Evolutionary conservation across 2,329 filamentous ascomycete genomes (phyloP).

Genomic region (Tolypocladium guangdongense): DNA sequence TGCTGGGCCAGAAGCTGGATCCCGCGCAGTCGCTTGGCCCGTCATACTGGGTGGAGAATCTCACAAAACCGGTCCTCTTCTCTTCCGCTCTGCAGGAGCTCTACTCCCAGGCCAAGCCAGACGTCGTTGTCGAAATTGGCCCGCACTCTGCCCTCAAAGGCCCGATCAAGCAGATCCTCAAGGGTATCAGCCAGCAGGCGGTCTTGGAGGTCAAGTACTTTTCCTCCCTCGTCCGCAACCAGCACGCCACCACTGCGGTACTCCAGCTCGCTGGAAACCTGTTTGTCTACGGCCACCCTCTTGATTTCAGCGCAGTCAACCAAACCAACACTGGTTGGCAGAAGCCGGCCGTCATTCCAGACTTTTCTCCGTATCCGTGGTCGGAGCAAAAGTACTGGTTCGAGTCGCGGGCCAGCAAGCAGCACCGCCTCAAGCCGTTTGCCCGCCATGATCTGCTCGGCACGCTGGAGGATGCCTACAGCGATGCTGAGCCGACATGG

Average conservation of each 20-base stretch:
- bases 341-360: conserved; percentile 21
- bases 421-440: conserved; percentile 28
- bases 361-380: conserved; percentile 38
- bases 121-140: conserved; percentile 31
- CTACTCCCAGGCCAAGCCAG: conserved; percentile 13
- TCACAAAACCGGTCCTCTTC: conserved; percentile 30
- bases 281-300: conserved; percentile 30
- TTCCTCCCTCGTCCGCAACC: conserved; percentile 38
- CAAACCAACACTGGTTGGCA: conserved; percentile 13
- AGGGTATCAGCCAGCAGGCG: conserved; percentile 28
- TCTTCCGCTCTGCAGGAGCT: conserved; percentile 23
- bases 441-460: conserved; percentile 36
- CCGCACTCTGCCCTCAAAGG: conserved; percentile 39
- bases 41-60: conserved; percentile 34
- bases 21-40: conserved; percentile 23
- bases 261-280: conserved; percentile 32
- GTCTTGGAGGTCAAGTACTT: conserved; percentile 29
- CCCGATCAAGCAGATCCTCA: conserved; percentile 38
- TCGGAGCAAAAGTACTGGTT: conserved; percentile 36
- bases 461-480: conserved; percentile 30
- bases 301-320: conserved; percentile 37
- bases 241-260: conserved; percentile 34
- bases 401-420: conserved; percentile 31
- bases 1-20: conserved; percentile 28
- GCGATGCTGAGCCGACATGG: conserved; percentile 35